These are phyloP conservation scores for Colletotrichum tropicale DNA, from an alignment of 2,329 filamentous ascomycete species.

Conservation along the genomic window DNA sequence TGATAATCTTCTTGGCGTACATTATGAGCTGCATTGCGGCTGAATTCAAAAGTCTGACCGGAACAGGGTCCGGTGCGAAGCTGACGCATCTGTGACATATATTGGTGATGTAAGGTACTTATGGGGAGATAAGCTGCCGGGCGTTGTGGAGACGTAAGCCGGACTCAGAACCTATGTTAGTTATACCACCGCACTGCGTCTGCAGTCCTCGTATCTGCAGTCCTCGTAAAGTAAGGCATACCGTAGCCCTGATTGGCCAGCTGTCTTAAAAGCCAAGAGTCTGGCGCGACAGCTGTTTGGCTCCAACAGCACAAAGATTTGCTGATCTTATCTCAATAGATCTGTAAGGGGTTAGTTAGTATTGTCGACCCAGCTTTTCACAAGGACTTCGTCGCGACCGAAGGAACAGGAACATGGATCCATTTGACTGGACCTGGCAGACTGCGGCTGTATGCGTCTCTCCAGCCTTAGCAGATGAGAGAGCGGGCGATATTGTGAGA, in stretches of 20 bases:
- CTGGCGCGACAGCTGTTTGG: not conserved
- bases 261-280: not conserved
- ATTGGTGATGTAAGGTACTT: not conserved
- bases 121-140: not conserved
- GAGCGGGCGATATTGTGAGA: too few relatives aligned
- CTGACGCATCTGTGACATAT: not conserved
- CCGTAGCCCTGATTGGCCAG: not conserved
- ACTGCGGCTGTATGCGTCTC: too few relatives aligned
- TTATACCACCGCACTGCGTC: not conserved
- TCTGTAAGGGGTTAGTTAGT: not conserved
- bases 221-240: not conserved
- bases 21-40: not conserved
- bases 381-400: too few relatives aligned
- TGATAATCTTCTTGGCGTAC: not conserved
- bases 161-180: not conserved
- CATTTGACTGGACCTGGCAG: too few relatives aligned
- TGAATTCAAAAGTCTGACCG: fast-evolving
- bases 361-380: too few relatives aligned
- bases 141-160: not conserved
- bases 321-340: not conserved
- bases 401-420: too few relatives aligned
- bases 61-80: fast-evolving
- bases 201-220: not conserved
- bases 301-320: not conserved
- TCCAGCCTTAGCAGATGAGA: too few relatives aligned